Percentiles rank a stretch among this genome's conserved stretches.
Conservation (phyloP, 495 filamentous ascomycete species). For the Aspergillus saccharolyticus region DNA sequence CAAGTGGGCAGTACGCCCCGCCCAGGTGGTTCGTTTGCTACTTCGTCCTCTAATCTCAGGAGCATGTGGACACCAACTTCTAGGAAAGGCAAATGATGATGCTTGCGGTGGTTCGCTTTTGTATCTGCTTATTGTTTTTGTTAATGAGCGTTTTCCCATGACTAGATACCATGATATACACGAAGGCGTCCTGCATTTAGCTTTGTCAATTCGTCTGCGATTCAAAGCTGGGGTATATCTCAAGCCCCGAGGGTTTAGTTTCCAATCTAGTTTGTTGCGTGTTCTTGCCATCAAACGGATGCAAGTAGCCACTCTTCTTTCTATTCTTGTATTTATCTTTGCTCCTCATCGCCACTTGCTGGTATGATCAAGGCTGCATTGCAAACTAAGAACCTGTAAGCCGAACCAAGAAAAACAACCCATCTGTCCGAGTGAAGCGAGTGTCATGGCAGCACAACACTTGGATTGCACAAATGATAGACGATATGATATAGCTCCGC, state of each 20-base stretch:
- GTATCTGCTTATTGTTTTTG: neutral
- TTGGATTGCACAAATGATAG: no score
- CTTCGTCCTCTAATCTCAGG: conserved; percentile 43
- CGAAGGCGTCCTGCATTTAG: neutral
- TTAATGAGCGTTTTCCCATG: conserved; percentile 2
- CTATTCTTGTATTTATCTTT: neutral
- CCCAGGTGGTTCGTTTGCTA: conserved; percentile 28
- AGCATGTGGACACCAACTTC: conserved; percentile 57
- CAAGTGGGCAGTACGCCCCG: conserved; percentile 53
- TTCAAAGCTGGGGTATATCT: no score
- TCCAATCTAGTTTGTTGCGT: neutral
- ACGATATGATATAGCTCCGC: no score
- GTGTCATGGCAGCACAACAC: no score
- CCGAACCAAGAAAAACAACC: no score
- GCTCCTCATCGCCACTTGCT: neutral
- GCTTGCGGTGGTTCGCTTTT: neutral
- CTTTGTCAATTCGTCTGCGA: neutral
- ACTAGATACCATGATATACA: neutral
- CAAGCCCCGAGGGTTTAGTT: no score
- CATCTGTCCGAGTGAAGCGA: neutral
- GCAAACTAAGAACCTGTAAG: neutral
- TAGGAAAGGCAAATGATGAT: conserved; percentile 25
- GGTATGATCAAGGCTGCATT: neutral
- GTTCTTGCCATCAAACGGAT: neutral
- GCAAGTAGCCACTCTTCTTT: neutral